Base-by-base conservation (phyloP, 140 eudicot genomes). In the Erigeron philadelphicus region DNA sequence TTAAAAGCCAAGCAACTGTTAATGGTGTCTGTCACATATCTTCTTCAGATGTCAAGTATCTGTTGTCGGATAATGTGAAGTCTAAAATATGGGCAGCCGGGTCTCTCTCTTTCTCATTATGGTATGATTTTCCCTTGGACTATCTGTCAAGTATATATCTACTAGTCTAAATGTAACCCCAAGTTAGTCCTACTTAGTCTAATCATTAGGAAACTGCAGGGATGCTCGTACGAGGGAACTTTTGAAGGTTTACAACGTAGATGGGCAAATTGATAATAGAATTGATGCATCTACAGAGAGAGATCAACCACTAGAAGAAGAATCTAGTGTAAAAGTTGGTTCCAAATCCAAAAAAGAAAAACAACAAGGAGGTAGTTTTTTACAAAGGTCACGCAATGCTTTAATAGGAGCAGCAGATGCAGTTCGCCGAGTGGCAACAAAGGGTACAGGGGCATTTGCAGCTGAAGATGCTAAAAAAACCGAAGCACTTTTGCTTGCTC, bases 351-450 rank as follows among this genome's bases (percentile, higher is more conserved):
- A 89, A 66, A 94, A 89, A 81, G 99, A 94, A 55, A 94, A 94
- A 69, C 79, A 88, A 23, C 87, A 78, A 79, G 88, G 90, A 55
- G 79, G 73, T 76, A 70, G 89, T 63, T 94, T 94, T 73, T 46
- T 94, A 69, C 99, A 94, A 47, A 69, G 95, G 19, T 94, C 99
- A 66, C 94, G 97, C 18, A 87, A 94, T 16, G 99, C 99, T 59
- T 72, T 94, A 54, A 81, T 87, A 80, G 99, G 99, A 43, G 99
- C 99, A 57, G 99, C 99, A 17, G 99, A 94, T 81, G 99, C 99
- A 55, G 99, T 94, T 68, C 85, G 96, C 13, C 84, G 99, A 66
- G 98, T 87, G 17, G 99, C 99, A 54, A 78, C 97, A 8, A 89
- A 86, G 69, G 95, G 99, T 1, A 76, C 96, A 9, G 86, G 86